Conservation (phyloP, 225 moss, liverwort and hornwort species). For the Takakia lepidozioides region DNA sequence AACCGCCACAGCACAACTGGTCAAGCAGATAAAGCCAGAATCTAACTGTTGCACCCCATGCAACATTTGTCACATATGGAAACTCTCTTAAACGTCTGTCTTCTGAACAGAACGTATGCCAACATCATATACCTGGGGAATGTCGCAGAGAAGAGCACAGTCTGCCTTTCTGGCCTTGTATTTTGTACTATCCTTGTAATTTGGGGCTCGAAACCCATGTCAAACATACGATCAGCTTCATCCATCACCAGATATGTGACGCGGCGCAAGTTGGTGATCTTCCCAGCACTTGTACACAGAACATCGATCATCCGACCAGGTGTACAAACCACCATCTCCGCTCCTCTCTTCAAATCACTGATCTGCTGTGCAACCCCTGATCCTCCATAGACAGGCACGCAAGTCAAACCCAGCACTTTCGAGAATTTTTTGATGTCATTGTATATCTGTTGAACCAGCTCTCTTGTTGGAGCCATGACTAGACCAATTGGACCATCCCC, state of each 20-base stretch:
- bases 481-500: slow-evolving; percentile 96
- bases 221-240: slow-evolving; percentile 99
- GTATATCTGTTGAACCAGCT: slow-evolving; percentile 96
- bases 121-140: slow-evolving; percentile 81
- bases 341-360: slow-evolving; percentile 90
- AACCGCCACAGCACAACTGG: too few species aligned
- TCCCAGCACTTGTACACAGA: slow-evolving; percentile 93
- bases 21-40: too few species aligned
- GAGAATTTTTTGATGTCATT: slow-evolving; percentile 91
- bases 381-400: slow-evolving; percentile 95
- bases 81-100: too few species aligned
- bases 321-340: slow-evolving; percentile 97
- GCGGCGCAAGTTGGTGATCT: slow-evolving; percentile 89
- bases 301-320: slow-evolving; percentile 99
- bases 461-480: slow-evolving; percentile 98
- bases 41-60: too few species aligned
- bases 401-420: slow-evolving; percentile 77
- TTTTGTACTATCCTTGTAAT: slow-evolving; percentile 98
- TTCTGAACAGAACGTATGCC: too few species aligned
- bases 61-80: too few species aligned
- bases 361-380: slow-evolving; percentile 97
- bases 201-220: slow-evolving; percentile 99
- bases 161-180: slow-evolving; percentile 92
- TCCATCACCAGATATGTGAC: slow-evolving; percentile 99
- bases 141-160: slow-evolving; percentile 93